phyloP scores from a whole-genome alignment of 208 protist species.

The Leishmania lainsoni region DNA sequence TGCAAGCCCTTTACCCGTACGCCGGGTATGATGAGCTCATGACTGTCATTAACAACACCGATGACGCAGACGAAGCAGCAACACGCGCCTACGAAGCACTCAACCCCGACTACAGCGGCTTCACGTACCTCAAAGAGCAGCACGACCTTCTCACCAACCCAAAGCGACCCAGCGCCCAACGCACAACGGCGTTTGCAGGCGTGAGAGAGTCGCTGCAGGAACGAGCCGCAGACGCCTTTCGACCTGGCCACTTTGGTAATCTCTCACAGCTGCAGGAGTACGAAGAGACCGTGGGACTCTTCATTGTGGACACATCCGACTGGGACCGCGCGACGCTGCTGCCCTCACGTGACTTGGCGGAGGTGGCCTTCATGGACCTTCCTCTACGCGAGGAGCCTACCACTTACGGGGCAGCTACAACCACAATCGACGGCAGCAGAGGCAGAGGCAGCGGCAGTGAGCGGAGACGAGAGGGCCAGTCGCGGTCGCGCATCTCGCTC shows the following conservation, averaged over 20 bases:
- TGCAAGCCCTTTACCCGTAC: constrained; percentile 79
- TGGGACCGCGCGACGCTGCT: constrained; percentile 67
- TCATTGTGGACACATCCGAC: constrained; percentile 67
- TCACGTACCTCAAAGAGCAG: constrained; percentile 49
- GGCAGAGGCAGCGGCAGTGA: neutral
- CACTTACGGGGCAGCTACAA: neutral
- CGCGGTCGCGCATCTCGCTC: neutral
- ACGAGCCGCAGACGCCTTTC: constrained; percentile 34
- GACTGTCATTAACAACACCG: constrained; percentile 24
- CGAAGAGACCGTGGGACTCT: constrained; percentile 52
- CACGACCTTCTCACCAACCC: constrained; percentile 17
- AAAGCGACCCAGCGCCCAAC: constrained; percentile 21
- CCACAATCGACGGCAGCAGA: neutral
- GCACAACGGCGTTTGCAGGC: constrained; percentile 37
- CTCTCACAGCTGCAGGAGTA: constrained; percentile 63
- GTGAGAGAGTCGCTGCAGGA: constrained; percentile 40
- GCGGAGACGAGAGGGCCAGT: neutral
- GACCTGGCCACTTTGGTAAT: constrained; percentile 24
- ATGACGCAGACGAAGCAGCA: constrained; percentile 49
- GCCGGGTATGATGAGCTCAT: constrained; percentile 36
- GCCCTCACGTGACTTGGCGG: constrained; percentile 25
- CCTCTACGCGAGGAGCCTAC: constrained; percentile 23
- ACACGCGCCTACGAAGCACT: constrained; percentile 42
- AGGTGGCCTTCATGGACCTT: constrained; percentile 44
- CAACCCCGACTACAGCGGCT: constrained; percentile 57